Conservation (phyloP, 2,329 filamentous ascomycete species). For the Cladobotryum protrusum region DNA sequence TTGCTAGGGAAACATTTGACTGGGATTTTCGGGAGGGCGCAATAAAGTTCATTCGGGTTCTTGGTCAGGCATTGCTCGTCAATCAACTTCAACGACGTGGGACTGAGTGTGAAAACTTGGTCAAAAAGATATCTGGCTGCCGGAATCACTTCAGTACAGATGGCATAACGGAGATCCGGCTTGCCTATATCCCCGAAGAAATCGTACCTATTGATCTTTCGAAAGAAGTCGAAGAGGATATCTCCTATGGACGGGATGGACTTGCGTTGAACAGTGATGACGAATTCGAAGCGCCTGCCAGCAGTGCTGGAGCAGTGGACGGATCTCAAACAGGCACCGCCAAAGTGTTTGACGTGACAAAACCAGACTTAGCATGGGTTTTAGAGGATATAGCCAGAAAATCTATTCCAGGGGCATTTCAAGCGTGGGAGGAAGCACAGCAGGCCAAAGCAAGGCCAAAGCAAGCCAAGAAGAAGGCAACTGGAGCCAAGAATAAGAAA, state of each 20-base stretch:
- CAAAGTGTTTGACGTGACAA: constrained; percentile 57
- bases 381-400: constrained; percentile 28
- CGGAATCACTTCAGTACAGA: constrained; percentile 70
- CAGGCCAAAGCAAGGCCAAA: constrained; percentile 18
- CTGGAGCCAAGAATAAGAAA: constrained; percentile 15
- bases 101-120: constrained; percentile 36
- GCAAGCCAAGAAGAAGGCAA: constrained; percentile 19
- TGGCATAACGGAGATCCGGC: constrained; percentile 65
- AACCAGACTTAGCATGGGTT: constrained; percentile 45
- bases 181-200: constrained; percentile 69
- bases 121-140: constrained; percentile 61
- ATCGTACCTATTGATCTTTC: constrained; percentile 74
- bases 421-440: constrained; percentile 23
- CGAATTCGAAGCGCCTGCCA: constrained; percentile 45
- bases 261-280: constrained; percentile 61
- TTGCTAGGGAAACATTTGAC: constrained; percentile 74
- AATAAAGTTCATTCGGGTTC: constrained; percentile 73
- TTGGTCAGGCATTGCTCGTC: constrained; percentile 70
- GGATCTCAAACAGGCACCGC: constrained; percentile 14
- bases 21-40: constrained; percentile 77
- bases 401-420: constrained; percentile 20
- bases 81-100: constrained; percentile 40
- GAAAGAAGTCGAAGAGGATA: constrained; percentile 60
- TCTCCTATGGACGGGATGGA: constrained; percentile 44
- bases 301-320: constrained; percentile 17